Evolutionary conservation across 495 filamentous ascomycete genomes (phyloP).

Genomic region (Penicillium soppii): DNA sequence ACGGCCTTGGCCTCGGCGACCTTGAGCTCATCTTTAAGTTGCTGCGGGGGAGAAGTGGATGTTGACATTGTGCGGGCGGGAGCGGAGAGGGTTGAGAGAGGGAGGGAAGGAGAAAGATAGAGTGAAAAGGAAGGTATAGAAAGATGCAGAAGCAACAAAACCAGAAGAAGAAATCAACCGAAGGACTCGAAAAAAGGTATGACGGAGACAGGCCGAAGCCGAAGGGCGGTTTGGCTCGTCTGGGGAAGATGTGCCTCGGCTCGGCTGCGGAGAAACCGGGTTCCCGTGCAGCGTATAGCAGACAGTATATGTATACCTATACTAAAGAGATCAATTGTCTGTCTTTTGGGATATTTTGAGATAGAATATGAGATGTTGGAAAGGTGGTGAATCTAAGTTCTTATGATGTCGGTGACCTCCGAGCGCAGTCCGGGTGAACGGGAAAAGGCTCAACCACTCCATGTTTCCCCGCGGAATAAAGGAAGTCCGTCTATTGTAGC

Average conservation of each 20-base stretch:
- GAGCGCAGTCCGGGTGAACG: slow-evolving; percentile 27
- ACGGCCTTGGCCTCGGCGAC: slow-evolving; percentile 35
- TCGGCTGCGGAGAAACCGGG: slow-evolving; percentile 27
- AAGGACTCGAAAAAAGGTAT: slow-evolving; percentile 7
- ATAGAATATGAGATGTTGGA: too few species aligned
- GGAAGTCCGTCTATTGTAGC: slow-evolving; percentile 7
- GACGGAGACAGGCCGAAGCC: slow-evolving; percentile 16
- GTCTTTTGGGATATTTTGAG: too few species aligned
- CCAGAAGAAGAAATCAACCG: background rate
- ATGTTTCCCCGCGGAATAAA: slow-evolving; percentile 21
- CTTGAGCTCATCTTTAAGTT: slow-evolving; percentile 36
- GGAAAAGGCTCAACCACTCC: slow-evolving; percentile 15
- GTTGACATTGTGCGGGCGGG: slow-evolving; percentile 27
- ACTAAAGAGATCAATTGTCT: too few species aligned
- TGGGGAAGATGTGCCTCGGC: slow-evolving; percentile 30
- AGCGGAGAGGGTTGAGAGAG: slow-evolving; percentile 2
- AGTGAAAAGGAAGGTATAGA: background rate
- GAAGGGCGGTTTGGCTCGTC: slow-evolving; percentile 14
- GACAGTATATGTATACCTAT: too few species aligned
- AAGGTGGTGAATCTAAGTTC: too few species aligned
- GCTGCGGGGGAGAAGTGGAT: slow-evolving; percentile 30
- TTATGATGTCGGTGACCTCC: background rate
- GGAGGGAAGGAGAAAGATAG: slow-evolving; percentile 6
- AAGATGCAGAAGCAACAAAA: background rate
- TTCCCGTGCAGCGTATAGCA: background rate